Evolutionary conservation across 2,329 filamentous ascomycete genomes (phyloP), one percentile per base, ranked within the genome.

Genomic region (Cladosporium austrohemisphaericum): DNA sequence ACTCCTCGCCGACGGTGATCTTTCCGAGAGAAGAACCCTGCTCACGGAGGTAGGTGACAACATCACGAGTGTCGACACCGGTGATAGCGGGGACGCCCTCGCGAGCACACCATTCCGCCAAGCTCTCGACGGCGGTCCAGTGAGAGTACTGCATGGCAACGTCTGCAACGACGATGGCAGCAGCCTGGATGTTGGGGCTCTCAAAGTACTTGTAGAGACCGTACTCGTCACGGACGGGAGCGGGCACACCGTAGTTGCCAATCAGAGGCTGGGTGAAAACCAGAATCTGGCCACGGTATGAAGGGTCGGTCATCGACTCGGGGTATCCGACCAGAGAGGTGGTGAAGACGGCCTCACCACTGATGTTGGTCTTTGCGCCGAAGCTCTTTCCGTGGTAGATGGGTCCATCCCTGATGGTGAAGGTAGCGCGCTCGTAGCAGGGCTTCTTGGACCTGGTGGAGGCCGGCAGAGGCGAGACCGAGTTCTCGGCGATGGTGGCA

Each of bases 221-320:
- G 71, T 83, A 88, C 70, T 91, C 76, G 70, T 98, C 93, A 57
- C 89, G 85, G 63, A 84, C 80, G 56, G 78, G 83, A 25, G 90
- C 94, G 13, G 93, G 93, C 14, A 98, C 92, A 62, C 93, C 93
- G 68, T 98, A 98, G 80, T 98, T 98, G 67, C 93, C 93, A 65
- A 98, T 96, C 60, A 98, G 76, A 28, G 93, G 93, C 70, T 96
- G 91, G 58, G 93, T 98, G 78, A 97, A 96, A 71, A 97, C 92
- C 61, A 98, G 79, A 60, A 98, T 97, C 76, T 98, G 93, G 59
- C 93, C 81, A 59, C 81, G 80, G 69, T 85, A 85, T 50, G 81
- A 84, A 10, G 81, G 81, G 58, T 84, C 81, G 64, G 81, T 83
- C 74, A 85, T 75, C 37, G 81, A 96, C 77, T 98, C 93, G 60